Evolutionary conservation across 2,329 filamentous ascomycete genomes (phyloP).

Genomic region (Thelonectria rubi): DNA sequence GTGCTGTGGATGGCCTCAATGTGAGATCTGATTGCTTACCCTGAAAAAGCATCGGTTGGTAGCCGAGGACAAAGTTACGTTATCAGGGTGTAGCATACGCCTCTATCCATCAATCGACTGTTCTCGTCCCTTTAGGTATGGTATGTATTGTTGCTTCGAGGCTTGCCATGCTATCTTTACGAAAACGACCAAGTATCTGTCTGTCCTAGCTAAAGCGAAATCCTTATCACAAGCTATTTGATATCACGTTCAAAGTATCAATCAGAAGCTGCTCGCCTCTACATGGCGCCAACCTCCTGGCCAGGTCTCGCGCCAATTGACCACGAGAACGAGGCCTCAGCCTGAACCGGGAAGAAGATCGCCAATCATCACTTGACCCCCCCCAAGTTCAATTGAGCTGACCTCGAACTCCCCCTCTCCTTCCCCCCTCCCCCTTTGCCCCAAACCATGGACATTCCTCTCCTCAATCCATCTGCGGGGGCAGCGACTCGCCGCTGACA

Average conservation of each 20-base stretch:
- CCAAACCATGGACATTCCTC: conserved; percentile 3
- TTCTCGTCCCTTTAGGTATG: neutral
- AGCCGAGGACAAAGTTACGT: neutral
- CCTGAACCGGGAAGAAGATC: neutral
- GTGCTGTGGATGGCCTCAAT: conserved; percentile 20
- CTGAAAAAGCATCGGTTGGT: neutral
- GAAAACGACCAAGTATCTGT: neutral
- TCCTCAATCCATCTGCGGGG: conserved; percentile 13
- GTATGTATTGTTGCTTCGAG: neutral
- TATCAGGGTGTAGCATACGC: neutral
- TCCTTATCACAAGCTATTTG: neutral
- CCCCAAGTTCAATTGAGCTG: conserved; percentile 4
- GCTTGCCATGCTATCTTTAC: neutral
- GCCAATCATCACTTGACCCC: conserved; percentile 3
- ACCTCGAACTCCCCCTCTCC: neutral
- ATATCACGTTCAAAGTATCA: neutral
- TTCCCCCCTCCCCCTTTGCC: neutral
- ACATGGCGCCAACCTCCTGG: neutral
- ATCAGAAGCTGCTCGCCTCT: neutral
- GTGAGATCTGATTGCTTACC: conserved; percentile 10
- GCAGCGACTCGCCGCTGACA: conserved; percentile 18
- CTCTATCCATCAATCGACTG: neutral
- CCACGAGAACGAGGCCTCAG: conserved; percentile 6
- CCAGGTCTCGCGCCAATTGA: conserved; percentile 9
- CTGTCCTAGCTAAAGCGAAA: neutral